Conservation (phyloP, 805 yeast species). For the Scheffersomyces ergatensis region DNA sequence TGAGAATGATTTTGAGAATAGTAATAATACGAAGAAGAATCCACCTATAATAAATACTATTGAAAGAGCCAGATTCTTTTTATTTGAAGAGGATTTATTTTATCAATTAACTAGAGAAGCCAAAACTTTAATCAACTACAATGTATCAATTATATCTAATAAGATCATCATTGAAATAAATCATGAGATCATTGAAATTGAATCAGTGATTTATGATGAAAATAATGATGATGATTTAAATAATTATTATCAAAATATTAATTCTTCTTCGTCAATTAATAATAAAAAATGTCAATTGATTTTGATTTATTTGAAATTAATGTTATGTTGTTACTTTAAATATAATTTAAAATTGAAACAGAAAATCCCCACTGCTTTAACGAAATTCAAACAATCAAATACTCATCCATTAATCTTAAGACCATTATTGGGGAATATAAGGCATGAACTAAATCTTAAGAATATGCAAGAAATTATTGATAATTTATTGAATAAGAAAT, state of each 20-base stretch:
- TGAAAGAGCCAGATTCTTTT: slow-evolving; percentile 62
- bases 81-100: slow-evolving; percentile 89
- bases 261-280: slow-evolving; percentile 25
- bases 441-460: slow-evolving; percentile 46
- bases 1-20: slow-evolving; percentile 13
- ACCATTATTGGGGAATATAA: slow-evolving; percentile 58
- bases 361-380: slow-evolving; percentile 46
- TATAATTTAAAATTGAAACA: slow-evolving; percentile 42
- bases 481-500: slow-evolving; percentile 12
- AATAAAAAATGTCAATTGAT: slow-evolving; percentile 53
- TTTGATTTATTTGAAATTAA: slow-evolving; percentile 50
- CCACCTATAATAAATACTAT: slow-evolving; percentile 49
- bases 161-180: slow-evolving; percentile 64
- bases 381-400: slow-evolving; percentile 42
- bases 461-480: slow-evolving; percentile 27
- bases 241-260: slow-evolving; percentile 27
- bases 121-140: slow-evolving; percentile 60
- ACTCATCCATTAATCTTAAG: slow-evolving; percentile 48
- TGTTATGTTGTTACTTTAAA: slow-evolving; percentile 59
- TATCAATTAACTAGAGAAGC: slow-evolving; percentile 78
- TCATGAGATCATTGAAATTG: slow-evolving; percentile 70
- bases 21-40: slow-evolving; percentile 6
- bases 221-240: slow-evolving; percentile 36
- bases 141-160: slow-evolving; percentile 63
- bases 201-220: slow-evolving; percentile 48